These are phyloP conservation scores for Paraleonurus japonicus DNA, from an alignment of 257 asterid species.

Conservation along the genomic window DNA sequence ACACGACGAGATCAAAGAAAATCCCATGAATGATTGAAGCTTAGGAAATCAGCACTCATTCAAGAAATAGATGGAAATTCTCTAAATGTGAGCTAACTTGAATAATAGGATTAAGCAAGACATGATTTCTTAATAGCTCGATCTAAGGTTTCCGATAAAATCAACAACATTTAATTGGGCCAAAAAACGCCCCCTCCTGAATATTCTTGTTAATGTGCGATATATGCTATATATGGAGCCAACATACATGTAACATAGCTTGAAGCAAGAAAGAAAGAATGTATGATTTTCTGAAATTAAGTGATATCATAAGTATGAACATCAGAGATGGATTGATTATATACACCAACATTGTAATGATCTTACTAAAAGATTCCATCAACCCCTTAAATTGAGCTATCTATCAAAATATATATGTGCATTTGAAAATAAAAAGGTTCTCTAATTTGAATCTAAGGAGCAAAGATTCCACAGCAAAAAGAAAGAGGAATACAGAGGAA, in stretches of 20 bases:
- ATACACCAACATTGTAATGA: background rate
- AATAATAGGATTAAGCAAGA: background rate
- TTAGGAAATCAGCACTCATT: slow-evolving; percentile 1
- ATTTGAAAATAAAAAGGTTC: slow-evolving; percentile 1
- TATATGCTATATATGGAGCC: slow-evolving; percentile 1
- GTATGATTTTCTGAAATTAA: background rate
- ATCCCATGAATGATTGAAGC: background rate
- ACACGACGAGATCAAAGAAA: background rate
- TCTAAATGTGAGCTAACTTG: background rate
- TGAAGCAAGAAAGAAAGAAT: slow-evolving; percentile 2
- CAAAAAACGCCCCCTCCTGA: background rate
- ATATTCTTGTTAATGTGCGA: slow-evolving; percentile 6
- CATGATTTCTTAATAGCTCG: background rate
- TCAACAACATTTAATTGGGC: background rate
- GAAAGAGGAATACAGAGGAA: background rate
- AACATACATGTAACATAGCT: background rate
- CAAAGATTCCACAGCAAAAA: background rate
- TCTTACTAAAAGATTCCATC: slow-evolving; percentile 4
- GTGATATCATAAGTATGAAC: background rate
- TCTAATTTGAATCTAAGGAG: slow-evolving; percentile 11
- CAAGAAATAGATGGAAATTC: background rate
- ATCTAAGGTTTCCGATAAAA: background rate
- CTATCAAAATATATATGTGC: background rate
- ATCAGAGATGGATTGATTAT: background rate
- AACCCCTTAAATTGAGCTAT: background rate